These are phyloP conservation scores for Wickerhamiella vanderwaltii DNA, from an alignment of 805 yeast species.

Conservation along the genomic window DNA sequence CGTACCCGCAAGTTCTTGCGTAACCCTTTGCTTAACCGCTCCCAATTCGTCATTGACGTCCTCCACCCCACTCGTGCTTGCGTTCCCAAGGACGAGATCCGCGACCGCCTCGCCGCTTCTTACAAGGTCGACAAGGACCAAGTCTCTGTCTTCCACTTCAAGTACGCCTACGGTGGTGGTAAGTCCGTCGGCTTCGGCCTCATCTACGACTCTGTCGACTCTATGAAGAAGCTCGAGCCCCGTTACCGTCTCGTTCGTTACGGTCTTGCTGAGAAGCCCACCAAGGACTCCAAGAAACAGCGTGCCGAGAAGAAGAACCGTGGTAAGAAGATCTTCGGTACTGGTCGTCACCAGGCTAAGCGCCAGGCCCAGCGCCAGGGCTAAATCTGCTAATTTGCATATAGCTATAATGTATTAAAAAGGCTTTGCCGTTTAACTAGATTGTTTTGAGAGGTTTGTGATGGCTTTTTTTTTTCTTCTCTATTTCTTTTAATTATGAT, in stretches of 20 bases:
- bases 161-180: conserved; percentile 99
- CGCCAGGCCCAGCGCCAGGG: conserved; percentile 24
- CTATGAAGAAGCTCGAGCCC: conserved; percentile 98
- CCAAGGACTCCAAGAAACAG: conserved; percentile 98
- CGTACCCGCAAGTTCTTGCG: conserved; percentile 99
- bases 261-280: conserved; percentile 93
- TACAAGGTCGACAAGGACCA: conserved; percentile 90
- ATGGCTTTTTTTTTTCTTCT: too few species aligned
- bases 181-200: conserved; percentile 98
- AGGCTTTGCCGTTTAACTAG: conserved; percentile 10
- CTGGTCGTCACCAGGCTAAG: conserved; percentile 88
- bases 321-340: conserved; percentile 97
- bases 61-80: conserved; percentile 99
- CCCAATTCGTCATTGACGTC: conserved; percentile 99
- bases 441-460: too few species aligned
- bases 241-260: conserved; percentile 97
- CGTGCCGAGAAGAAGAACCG: conserved; percentile 99
- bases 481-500: too few species aligned
- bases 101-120: conserved; percentile 79
- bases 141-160: conserved; percentile 97
- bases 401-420: conserved; percentile 13
- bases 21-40: conserved; percentile 98
- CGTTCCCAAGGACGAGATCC: conserved; percentile 98
- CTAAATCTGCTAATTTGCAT: conserved; percentile 13
- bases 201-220: conserved; percentile 95